Evolutionary conservation across 306 rosid genomes (phyloP), one percentile per base, ranked within the genome.

Genomic region (Cucumis melo): DNA sequence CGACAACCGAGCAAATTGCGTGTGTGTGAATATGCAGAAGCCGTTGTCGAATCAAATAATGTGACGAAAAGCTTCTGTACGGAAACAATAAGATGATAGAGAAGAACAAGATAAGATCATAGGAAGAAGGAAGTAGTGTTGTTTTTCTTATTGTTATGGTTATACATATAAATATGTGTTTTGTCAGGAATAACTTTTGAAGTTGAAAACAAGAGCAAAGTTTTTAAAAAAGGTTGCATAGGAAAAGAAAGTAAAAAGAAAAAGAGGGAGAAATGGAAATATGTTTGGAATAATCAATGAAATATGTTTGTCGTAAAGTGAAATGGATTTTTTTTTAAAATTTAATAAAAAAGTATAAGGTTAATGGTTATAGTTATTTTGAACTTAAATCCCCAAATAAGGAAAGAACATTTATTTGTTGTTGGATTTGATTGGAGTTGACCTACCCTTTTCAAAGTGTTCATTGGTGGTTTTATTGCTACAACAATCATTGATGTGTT

Each of bases 1-100:
- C 58, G 91, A 91, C 24, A 87, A 80, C 75, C 77, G 92, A 78
- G 89, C 88, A 10, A 91, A 89, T 38, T 93, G 98, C 91, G 90
- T 81, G 83, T 93, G 98, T 62, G 67, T 77, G 78, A 82, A 76
- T 65, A 55, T 78, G 79, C 89, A 78, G 85, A 88, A 85, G 85
- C 58, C 81, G 27, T 87, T 84, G 20, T 63, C 81, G 72, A 82
- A 88, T 77, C 90, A 81, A 65, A 81, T 84, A 60, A 81, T 81
- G 67, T 89, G 85, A 89, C 29, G 29, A 27, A 0, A 80, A 50
- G 77, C 11, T 78, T 82, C 78, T 79, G 77, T 81, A 75, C 60
- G 62, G 55, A 42, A 64, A 66, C 50, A 50, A 70, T 50, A 27
- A 48, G 27, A 48, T 24, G 75, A 41, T 17, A 27, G 1, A 32